These are phyloP conservation scores for Eimeria falciformis DNA, from an alignment of 169 alveolate genomes.

Conservation along the genomic window DNA sequence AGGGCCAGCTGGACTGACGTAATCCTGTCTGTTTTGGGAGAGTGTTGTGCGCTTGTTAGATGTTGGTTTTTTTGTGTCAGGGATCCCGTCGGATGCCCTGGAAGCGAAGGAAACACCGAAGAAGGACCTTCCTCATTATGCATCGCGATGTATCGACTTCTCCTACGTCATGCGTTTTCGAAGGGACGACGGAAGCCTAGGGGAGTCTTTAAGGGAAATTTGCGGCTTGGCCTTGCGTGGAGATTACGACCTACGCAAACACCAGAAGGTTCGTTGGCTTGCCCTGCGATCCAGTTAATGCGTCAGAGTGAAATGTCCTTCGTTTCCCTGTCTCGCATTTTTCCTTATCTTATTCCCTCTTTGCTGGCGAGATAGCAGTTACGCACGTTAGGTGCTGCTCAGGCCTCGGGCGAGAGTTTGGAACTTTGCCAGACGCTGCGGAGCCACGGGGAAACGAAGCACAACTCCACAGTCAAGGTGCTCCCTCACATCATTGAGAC, in stretches of 20 bases:
- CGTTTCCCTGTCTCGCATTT: too few species aligned
- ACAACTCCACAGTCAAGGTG: neutral
- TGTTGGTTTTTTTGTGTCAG: neutral
- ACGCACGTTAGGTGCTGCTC: neutral
- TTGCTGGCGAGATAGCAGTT: too few species aligned
- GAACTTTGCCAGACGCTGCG: neutral
- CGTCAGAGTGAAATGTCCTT: too few species aligned
- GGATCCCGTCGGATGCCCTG: neutral
- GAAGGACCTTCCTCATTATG: neutral
- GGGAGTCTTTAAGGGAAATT: neutral
- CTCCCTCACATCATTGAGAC: conserved; percentile 51
- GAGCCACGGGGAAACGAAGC: neutral
- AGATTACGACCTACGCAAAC: neutral
- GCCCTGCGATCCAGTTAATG: too few species aligned
- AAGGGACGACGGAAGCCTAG: neutral
- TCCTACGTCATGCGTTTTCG: neutral
- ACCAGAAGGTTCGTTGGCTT: neutral
- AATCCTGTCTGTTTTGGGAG: neutral
- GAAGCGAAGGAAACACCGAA: neutral
- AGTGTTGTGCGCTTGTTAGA: neutral
- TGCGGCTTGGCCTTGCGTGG: neutral
- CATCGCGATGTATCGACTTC: neutral
- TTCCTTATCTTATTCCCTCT: too few species aligned
- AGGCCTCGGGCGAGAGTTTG: conserved; percentile 1
- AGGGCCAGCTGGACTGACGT: neutral